Evolutionary conservation across 148 eudicot genomes (phyloP), one percentile per base, ranked within the genome.

Genomic region (Euryodendron excelsum): DNA sequence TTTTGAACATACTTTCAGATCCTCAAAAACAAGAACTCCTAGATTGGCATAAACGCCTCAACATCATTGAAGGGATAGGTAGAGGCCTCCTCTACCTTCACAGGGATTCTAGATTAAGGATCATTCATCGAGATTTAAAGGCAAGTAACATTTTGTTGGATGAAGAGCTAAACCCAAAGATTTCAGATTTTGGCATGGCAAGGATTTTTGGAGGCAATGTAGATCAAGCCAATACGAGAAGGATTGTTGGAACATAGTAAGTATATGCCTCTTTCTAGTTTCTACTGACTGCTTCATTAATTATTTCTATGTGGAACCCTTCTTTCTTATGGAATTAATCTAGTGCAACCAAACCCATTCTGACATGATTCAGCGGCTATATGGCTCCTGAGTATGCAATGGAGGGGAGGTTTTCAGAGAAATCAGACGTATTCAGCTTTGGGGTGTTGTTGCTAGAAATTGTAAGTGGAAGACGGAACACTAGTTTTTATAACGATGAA

Each of bases 231-330:
- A 86, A 85, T 55, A 91, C 90, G 33, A 73, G 27, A 61, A 81
- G 90, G 62, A 85, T 91, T 17, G 90, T 88, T 33, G 94, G 94
- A 39, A 91, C 91, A 55, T 87, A 85, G 94, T 91, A 86, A 84
- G 91, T 83, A 28, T 2, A 5, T 33, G 11, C 11, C 6, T 2
- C 39, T 64, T 30, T 65, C 9, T 50, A 12, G 27, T 64, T 30
- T 65, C 9, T 50, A 12, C 0, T 27, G 6, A 45, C 45, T 12
- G 1, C 7, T 25, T 70, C 37, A 70, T 18, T 37, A 17, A 70
- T 18, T 37, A 17, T 39, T 23, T 71, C 33, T 4, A n/a, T 31
- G 37, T 21, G 20, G 0, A 12, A 0, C 15, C 13, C 3, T 34
- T 66, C 12, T 66, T 66, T 36, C 27, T 39, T 44, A 39, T n/a